phyloP scores from a whole-genome alignment of 768 basidiomycete genomes.

The Cytidiella melzeri region DNA sequence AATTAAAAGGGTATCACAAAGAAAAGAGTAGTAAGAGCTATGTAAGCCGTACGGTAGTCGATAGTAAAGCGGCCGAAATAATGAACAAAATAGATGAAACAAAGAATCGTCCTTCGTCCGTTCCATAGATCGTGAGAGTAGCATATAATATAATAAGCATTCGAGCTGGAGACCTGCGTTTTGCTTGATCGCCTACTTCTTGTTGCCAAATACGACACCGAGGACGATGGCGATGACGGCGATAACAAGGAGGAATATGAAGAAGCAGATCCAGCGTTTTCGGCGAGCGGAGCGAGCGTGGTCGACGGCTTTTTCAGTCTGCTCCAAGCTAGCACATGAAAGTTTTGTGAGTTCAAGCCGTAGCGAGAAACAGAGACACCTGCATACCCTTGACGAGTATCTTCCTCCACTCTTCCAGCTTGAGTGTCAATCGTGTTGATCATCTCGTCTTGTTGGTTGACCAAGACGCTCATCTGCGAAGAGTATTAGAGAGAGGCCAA shows the following conservation, averaged over 20 bases:
- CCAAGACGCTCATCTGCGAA: slow-evolving; percentile 66
- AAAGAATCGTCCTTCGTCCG: neutral
- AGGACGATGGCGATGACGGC: slow-evolving; percentile 55
- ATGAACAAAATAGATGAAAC: no score
- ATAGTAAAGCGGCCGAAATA: neutral
- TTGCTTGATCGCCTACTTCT: no score
- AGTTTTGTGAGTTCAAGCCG: neutral
- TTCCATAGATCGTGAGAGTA: slow-evolving; percentile 5
- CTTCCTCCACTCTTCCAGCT: slow-evolving; percentile 54
- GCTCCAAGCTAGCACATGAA: slow-evolving; percentile 47
- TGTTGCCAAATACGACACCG: slow-evolving; percentile 32
- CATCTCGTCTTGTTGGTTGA: slow-evolving; percentile 75
- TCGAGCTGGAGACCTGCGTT: slow-evolving; percentile 4
- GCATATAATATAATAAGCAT: neutral
- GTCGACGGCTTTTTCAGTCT: slow-evolving; percentile 62
- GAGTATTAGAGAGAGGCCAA: slow-evolving; percentile 1
- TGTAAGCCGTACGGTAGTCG: neutral
- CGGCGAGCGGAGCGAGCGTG: slow-evolving; percentile 66
- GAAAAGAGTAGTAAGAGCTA: neutral
- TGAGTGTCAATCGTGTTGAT: slow-evolving; percentile 58
- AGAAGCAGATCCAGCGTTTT: slow-evolving; percentile 85
- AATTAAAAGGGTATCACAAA: slow-evolving; percentile 9
- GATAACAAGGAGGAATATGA: slow-evolving; percentile 48
- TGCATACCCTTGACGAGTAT: slow-evolving; percentile 70
- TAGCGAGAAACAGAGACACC: neutral